A percentile compares a stretch with the other conserved stretches of the same genome.
Evolutionary conservation across 2,329 filamentous ascomycete genomes (phyloP).

Genomic region (Onygenales sp.): DNA sequence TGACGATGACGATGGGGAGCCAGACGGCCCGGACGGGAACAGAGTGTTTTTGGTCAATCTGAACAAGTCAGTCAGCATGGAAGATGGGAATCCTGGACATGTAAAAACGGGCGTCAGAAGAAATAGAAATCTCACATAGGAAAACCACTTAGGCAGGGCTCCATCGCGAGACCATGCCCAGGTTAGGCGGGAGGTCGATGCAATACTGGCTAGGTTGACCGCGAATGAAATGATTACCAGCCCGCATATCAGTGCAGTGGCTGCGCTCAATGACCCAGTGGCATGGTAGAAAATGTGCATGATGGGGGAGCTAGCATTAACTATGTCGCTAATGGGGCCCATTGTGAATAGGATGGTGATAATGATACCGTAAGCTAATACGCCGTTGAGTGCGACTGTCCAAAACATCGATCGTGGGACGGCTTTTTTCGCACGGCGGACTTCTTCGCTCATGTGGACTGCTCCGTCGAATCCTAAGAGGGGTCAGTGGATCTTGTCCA

Average conservation of each 20-base stretch:
- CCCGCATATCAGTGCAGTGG: slow-evolving; percentile 32
- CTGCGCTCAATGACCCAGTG: slow-evolving; percentile 31
- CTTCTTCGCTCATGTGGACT: slow-evolving; percentile 41
- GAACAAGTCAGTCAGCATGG: slow-evolving; percentile 3
- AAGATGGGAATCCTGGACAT: neutral
- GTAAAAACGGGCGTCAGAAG: neutral
- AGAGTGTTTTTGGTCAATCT: slow-evolving; percentile 23
- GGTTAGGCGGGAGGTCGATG: slow-evolving; percentile 39
- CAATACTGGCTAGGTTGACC: slow-evolving; percentile 33
- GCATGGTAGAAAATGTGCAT: slow-evolving; percentile 34
- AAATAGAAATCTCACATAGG: slow-evolving; percentile 14
- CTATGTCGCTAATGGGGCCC: slow-evolving; percentile 26
- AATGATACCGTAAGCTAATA: slow-evolving; percentile 33
- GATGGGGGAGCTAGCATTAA: slow-evolving; percentile 30
- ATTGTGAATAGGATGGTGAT: slow-evolving; percentile 37
- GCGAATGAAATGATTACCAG: slow-evolving; percentile 31
- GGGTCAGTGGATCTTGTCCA: neutral
- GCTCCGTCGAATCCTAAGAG: slow-evolving; percentile 37
- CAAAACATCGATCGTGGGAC: slow-evolving; percentile 39
- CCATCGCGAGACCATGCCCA: slow-evolving; percentile 44
- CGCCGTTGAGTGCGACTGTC: slow-evolving; percentile 34
- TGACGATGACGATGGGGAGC: slow-evolving; percentile 22
- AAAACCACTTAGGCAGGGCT: slow-evolving; percentile 33
- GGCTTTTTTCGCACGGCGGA: slow-evolving; percentile 35
- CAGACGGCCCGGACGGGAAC: slow-evolving; percentile 31